Conservation (phyloP, 306 rosid species). For the Cercis canadensis region DNA sequence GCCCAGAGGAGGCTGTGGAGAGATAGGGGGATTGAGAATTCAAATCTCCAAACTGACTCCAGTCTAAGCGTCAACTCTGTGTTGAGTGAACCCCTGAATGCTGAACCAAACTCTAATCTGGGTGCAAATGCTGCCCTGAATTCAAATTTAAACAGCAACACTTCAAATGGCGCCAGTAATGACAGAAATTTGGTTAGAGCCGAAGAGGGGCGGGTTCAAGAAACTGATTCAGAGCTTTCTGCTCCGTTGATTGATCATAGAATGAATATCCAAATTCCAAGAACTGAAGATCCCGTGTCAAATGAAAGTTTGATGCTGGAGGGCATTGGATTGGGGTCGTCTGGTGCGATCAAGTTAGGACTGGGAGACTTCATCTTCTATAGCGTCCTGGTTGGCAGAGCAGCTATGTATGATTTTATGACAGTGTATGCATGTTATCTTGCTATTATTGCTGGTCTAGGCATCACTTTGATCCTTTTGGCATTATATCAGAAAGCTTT, state of each 20-base stretch:
- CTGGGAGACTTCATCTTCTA: constrained; percentile 96
- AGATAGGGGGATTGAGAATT: constrained; percentile 57
- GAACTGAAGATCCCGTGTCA: constrained; percentile 39
- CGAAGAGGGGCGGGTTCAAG: constrained; percentile 68
- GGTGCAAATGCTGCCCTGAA: constrained; percentile 19
- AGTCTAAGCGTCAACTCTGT: constrained; percentile 33
- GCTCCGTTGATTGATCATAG: constrained; percentile 63
- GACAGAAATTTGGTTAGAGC: constrained; percentile 45
- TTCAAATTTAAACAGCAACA: constrained; percentile 39
- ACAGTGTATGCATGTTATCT: constrained; percentile 96
- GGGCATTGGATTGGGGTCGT: constrained; percentile 89
- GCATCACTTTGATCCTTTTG: constrained; percentile 85
- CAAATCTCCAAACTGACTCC: constrained; percentile 27
- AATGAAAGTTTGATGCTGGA: constrained; percentile 68
- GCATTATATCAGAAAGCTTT: constrained; percentile 90
- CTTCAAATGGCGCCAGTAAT: constrained; percentile 18
- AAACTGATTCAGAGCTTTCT: constrained; percentile 50
- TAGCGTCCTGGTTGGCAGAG: constrained; percentile 95
- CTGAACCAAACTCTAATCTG: constrained; percentile 28
- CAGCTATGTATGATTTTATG: constrained; percentile 97
- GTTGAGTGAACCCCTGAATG: constrained; percentile 36
- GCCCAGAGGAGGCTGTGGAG: constrained; percentile 83
- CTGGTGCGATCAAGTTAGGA: constrained; percentile 96
- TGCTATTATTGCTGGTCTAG: constrained; percentile 95
- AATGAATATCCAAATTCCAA: constrained; percentile 37